Conservation (phyloP, 352 stramenopile species). For the Pythium phragmiticola region DNA sequence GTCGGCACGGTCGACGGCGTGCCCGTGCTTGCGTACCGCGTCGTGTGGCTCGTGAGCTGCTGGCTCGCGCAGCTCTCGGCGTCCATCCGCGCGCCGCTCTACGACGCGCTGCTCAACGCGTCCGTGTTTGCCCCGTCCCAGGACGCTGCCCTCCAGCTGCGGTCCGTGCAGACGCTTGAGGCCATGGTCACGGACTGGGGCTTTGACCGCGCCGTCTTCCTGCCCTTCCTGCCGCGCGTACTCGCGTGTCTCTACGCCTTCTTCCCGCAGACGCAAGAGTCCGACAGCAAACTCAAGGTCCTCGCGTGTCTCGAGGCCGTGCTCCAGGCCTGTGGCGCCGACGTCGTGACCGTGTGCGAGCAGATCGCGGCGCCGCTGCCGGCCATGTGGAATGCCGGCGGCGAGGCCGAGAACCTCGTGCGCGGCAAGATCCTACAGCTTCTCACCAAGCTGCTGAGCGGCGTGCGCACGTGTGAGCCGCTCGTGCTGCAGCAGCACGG, state of each 20-base stretch:
- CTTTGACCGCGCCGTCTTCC: slow-evolving; percentile 71
- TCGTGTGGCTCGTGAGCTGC: slow-evolving; percentile 87
- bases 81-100: slow-evolving; percentile 68
- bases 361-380: slow-evolving; percentile 70
- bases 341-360: slow-evolving; percentile 48
- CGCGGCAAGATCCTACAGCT: slow-evolving; percentile 82
- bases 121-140: slow-evolving; percentile 33
- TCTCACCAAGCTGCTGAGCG: slow-evolving; percentile 57
- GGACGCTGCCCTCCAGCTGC: slow-evolving; percentile 67
- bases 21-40: slow-evolving; percentile 68
- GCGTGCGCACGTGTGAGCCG: slow-evolving; percentile 46
- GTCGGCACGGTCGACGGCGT: slow-evolving; percentile 42
- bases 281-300: slow-evolving; percentile 82
- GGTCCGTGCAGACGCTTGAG: slow-evolving; percentile 76
- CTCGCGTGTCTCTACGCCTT: slow-evolving; percentile 68
- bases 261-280: slow-evolving; percentile 59
- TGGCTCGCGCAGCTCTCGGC: slow-evolving; percentile 81
- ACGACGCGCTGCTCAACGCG: slow-evolving; percentile 65
- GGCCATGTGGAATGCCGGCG: slow-evolving; percentile 68
- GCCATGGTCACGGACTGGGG: slow-evolving; percentile 83
- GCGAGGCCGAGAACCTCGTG: slow-evolving; percentile 77
- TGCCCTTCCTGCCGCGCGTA: slow-evolving; percentile 57
- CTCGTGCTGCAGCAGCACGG: slow-evolving; percentile 12
- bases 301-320: slow-evolving; percentile 71
- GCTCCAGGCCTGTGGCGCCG: slow-evolving; percentile 55